Base-by-base conservation (phyloP, 2,329 filamentous ascomycete species). In the Fusarium succisae region DNA sequence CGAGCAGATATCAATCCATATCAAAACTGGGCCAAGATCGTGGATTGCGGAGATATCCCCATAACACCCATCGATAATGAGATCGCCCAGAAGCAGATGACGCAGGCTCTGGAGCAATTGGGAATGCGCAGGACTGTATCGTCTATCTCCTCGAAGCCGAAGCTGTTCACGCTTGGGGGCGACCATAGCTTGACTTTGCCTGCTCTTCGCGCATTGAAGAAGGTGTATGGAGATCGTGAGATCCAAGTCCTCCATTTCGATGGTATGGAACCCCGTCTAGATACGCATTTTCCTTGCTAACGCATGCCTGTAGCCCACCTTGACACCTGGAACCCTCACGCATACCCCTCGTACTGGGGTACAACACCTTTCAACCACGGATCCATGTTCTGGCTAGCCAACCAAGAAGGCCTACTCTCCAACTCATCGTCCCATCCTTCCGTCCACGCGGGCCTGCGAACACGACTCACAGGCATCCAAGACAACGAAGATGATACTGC, bases 41-140 rank as follows among this genome's bases (percentile, higher is more conserved):
- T 96, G 53, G 95, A 98, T 84, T 98, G 95, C 81, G 95, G 95
- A 50, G 95, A 98, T 80, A 94, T 98, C 58, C 94, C 95, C 28
- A 87, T 97, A 74, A 94, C 92, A 1, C 95, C 95, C 0, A 92
- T 97, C 75, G 94, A 98, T 84, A 98, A 98, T 81, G 90, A 86
- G 1, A 86, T 97, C 17, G 95, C 95, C 0, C 85, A 95, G 62
- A 86, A 87, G 44, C 95, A 98, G 83, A 97, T 98, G 94, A 93
- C 90, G 28, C 90, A 92, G 79, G 94, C 93, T 0, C 94, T 94
- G 80, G 85, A 87, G 9, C 92, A 95, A 82, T 90, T 97, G 4
- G 87, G 86, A 28, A 79, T 74, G 45, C 81, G 84, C 4, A 79
- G 76, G 15, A 82, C 86, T 81, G 65, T 77, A 5, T 80, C 80